A percentile compares a stretch with the other conserved stretches of the same genome.
phyloP scores from a whole-genome alignment of 768 basidiomycete genomes.

The Boletus fagicola region DNA sequence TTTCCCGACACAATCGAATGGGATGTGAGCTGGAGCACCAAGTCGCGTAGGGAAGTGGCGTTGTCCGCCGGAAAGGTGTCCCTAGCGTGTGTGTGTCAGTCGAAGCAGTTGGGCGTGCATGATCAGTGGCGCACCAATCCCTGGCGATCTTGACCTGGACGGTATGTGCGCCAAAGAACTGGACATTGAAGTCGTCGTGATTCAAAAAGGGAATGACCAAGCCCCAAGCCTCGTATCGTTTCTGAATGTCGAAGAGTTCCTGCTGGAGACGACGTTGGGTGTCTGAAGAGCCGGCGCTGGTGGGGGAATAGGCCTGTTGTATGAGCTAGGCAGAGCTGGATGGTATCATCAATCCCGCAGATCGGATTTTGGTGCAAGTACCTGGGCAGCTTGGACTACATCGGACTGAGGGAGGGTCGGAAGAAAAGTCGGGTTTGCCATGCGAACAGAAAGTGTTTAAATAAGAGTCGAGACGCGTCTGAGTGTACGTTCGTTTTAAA shows the following conservation, averaged over 20 bases:
- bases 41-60: conserved; percentile 54
- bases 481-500: too few relatives aligned
- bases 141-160: conserved; percentile 90
- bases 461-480: neutral
- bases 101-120: neutral
- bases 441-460: neutral
- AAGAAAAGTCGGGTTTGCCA: conserved; percentile 41
- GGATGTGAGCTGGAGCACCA: conserved; percentile 68
- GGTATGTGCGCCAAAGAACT: conserved; percentile 95
- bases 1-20: conserved; percentile 58
- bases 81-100: conserved; percentile 43
- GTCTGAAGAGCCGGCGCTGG: conserved; percentile 50
- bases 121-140: conserved; percentile 65
- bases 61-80: conserved; percentile 68
- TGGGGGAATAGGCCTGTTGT: conserved; percentile 61
- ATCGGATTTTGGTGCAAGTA: conserved; percentile 34
- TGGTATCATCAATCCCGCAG: conserved; percentile 6
- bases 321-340: conserved; percentile 51
- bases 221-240: conserved; percentile 79
- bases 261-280: conserved; percentile 63
- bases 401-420: conserved; percentile 53
- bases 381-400: conserved; percentile 58
- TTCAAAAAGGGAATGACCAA: conserved; percentile 74
- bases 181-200: conserved; percentile 74
- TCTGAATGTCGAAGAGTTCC: conserved; percentile 75